phyloP scores from a whole-genome alignment of 352 stramenopile genomes.

The Bremia lactucae region DNA sequence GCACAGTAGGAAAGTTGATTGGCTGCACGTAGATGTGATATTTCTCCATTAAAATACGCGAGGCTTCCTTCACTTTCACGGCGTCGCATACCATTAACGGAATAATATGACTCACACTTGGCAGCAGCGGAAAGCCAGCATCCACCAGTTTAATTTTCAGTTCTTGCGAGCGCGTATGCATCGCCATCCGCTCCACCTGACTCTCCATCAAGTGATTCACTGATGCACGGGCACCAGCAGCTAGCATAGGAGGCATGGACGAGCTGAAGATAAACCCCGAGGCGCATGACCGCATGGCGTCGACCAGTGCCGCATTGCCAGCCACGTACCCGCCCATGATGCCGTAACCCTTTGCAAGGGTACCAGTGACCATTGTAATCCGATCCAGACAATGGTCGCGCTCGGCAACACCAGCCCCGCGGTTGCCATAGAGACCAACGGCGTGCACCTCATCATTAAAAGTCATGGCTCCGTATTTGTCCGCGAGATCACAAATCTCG shows the following conservation, averaged over 20 bases:
- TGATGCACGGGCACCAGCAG: constrained; percentile 67
- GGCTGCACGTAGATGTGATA: constrained; percentile 88
- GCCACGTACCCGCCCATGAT: constrained; percentile 89
- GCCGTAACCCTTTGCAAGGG: constrained; percentile 84
- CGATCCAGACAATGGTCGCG: constrained; percentile 78
- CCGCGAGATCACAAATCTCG: constrained; percentile 76
- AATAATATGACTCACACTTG: constrained; percentile 85
- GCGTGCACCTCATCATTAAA: constrained; percentile 89
- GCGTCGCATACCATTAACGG: constrained; percentile 83
- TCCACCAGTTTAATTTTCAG: constrained; percentile 80
- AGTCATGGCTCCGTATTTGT: constrained; percentile 88
- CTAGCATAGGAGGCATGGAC: constrained; percentile 80
- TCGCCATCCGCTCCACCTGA: constrained; percentile 62
- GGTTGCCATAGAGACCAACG: constrained; percentile 82
- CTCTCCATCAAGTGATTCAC: constrained; percentile 80
- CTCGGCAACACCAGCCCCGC: constrained; percentile 76
- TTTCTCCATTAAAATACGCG: constrained; percentile 85
- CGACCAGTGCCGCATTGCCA: constrained; percentile 67
- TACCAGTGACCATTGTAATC: constrained; percentile 87
- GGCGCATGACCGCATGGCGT: constrained; percentile 81
- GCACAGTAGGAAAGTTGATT: constrained; percentile 89
- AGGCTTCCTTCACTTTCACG: constrained; percentile 83
- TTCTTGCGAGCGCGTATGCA: constrained; percentile 77
- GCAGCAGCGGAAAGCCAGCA: constrained; percentile 75
- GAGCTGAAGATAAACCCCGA: constrained; percentile 89